Evolutionary conservation across 2,329 filamentous ascomycete genomes (phyloP).

Genomic region (Colletotrichum gigasporum): DNA sequence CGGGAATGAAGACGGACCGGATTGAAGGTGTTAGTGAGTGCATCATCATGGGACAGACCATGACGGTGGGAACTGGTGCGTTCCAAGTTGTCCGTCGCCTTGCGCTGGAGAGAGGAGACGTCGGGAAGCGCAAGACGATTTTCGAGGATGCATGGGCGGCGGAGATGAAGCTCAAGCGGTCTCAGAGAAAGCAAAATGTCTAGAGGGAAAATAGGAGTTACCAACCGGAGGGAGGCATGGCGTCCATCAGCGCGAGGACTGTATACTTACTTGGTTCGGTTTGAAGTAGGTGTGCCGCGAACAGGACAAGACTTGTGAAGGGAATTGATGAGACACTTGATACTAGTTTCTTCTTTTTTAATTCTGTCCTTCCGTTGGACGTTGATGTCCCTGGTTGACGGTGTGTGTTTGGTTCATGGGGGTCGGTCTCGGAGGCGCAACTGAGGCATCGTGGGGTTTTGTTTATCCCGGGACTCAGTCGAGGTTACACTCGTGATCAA

Average conservation of each 20-base stretch:
- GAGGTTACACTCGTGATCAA: neutral
- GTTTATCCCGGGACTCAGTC: neutral
- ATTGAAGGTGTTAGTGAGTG: constrained; percentile 96
- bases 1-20: constrained; percentile 88
- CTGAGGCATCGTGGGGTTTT: neutral
- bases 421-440: no score
- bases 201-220: constrained; percentile 8
- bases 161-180: constrained; percentile 36
- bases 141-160: constrained; percentile 76
- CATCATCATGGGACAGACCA: constrained; percentile 98
- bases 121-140: constrained; percentile 67
- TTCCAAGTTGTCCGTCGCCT: constrained; percentile 88
- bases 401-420: no score
- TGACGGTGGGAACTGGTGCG: constrained; percentile 88
- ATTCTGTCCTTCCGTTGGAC: no score
- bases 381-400: no score
- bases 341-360: neutral
- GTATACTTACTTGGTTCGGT: constrained; percentile 6
- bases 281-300: neutral
- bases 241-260: constrained; percentile 10
- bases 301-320: no score
- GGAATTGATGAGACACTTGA: no score
- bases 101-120: constrained; percentile 69
- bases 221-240: neutral
- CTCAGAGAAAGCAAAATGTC: constrained; percentile 6